phyloP scores from a whole-genome alignment of 495 filamentous ascomycete genomes.

The Aspergillus homomorphus region DNA sequence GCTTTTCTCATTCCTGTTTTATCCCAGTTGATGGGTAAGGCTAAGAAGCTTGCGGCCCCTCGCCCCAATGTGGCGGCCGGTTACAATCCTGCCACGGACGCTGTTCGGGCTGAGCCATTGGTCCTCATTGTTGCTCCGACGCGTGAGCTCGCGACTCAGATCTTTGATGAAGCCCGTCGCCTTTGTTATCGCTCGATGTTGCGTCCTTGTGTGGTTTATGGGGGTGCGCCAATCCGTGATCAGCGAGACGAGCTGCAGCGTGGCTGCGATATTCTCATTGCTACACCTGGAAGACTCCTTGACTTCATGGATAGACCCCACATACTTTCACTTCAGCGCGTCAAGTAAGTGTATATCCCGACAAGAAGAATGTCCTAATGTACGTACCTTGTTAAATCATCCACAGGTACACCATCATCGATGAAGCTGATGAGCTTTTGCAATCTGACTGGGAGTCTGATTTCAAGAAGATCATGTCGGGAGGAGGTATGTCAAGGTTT shows the following conservation, averaged over 20 bases:
- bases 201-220: conserved; percentile 87
- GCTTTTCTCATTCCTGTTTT: conserved; percentile 88
- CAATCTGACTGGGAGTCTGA: conserved; percentile 69
- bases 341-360: conserved; percentile 52
- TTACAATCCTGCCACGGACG: conserved; percentile 38
- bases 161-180: conserved; percentile 88
- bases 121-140: conserved; percentile 82
- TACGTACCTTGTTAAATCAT: not conserved
- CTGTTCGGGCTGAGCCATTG: conserved; percentile 73
- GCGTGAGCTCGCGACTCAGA: conserved; percentile 87
- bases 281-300: conserved; percentile 77
- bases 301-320: conserved; percentile 73
- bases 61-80: conserved; percentile 59
- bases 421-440: conserved; percentile 94
- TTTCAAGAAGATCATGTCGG: conserved; percentile 67
- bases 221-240: conserved; percentile 64
- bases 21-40: conserved; percentile 91
- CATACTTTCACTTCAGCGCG: conserved; percentile 67
- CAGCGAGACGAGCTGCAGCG: conserved; percentile 70
- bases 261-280: conserved; percentile 88
- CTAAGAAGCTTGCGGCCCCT: conserved; percentile 72
- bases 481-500: conserved; percentile 58
- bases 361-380: conserved; percentile 13
- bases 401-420: conserved; percentile 74
- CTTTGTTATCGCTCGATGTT: conserved; percentile 93